These are phyloP conservation scores for Otatea glauca DNA, from an alignment of 176 grass and related monocot genomes.

Conservation along the genomic window DNA sequence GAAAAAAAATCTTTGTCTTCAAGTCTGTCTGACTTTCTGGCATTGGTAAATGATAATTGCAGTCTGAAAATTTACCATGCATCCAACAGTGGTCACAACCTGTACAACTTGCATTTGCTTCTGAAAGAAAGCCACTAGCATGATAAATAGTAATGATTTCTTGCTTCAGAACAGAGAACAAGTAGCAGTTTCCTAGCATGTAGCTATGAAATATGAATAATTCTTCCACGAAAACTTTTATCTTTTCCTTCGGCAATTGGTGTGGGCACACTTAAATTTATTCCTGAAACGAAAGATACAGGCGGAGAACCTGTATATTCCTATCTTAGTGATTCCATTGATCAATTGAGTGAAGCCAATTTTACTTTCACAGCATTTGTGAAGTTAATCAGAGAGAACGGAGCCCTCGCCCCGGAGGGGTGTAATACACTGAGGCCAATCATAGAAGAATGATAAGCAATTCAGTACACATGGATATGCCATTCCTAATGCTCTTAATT, in stretches of 20 bases:
- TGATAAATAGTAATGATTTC: conserved; percentile 41
- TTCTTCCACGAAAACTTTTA: conserved; percentile 26
- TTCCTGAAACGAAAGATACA: neutral
- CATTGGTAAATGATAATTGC: conserved; percentile 17
- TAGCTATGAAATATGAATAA: conserved; percentile 26
- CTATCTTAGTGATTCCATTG: too few relatives aligned
- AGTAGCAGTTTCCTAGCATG: neutral
- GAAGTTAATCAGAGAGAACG: too few relatives aligned
- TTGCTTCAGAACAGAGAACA: conserved; percentile 34
- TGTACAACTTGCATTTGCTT: conserved; percentile 32
- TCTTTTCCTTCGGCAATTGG: neutral
- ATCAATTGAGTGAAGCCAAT: neutral
- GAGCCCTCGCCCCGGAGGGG: too few relatives aligned
- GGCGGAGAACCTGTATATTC: too few relatives aligned
- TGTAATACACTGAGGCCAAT: too few relatives aligned
- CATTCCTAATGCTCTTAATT: neutral
- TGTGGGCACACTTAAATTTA: neutral
- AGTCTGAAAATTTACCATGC: conserved; percentile 32
- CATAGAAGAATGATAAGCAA: neutral
- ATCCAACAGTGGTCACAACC: conserved; percentile 29
- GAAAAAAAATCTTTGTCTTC: neutral
- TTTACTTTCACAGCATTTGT: neutral
- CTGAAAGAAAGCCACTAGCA: conserved; percentile 34
- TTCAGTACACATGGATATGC: neutral
- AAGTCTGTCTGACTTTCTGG: conserved; percentile 4